phyloP scores from a whole-genome alignment of 306 rosid genomes.

The Luffa acutangula region DNA sequence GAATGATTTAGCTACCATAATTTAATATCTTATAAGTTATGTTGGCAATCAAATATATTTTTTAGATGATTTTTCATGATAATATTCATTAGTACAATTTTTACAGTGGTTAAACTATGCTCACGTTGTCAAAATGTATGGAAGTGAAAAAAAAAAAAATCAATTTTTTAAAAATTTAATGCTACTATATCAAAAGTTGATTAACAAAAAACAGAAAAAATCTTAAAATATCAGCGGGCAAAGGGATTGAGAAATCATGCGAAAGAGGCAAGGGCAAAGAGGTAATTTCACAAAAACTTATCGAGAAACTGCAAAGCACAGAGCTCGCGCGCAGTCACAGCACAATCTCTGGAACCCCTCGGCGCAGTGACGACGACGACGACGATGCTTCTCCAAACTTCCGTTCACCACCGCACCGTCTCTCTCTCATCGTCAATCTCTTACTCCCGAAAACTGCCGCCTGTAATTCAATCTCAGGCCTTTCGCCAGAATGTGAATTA shows the following conservation, averaged over 20 bases:
- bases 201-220: neutral
- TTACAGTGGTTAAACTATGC: too few relatives aligned
- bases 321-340: conserved; percentile 1
- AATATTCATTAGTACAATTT: too few relatives aligned
- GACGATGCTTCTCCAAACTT: conserved; percentile 43
- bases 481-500: conserved; percentile 8
- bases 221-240: neutral
- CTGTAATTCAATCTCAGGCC: conserved; percentile 6
- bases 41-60: too few relatives aligned
- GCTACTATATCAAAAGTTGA: too few relatives aligned
- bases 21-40: too few relatives aligned
- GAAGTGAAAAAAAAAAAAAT: too few relatives aligned
- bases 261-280: neutral
- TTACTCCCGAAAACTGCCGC: conserved; percentile 22
- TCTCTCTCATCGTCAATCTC: conserved; percentile 40
- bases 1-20: too few relatives aligned
- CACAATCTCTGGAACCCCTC: neutral
- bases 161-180: too few relatives aligned
- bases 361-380: neutral
- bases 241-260: neutral
- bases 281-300: neutral
- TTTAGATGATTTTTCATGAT: too few relatives aligned
- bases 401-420: conserved; percentile 33
- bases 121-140: too few relatives aligned
- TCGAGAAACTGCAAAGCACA: conserved; percentile 6